These are phyloP conservation scores for Dionaea muscipula DNA, from an alignment of 179 eudicot species.

Conservation along the genomic window DNA sequence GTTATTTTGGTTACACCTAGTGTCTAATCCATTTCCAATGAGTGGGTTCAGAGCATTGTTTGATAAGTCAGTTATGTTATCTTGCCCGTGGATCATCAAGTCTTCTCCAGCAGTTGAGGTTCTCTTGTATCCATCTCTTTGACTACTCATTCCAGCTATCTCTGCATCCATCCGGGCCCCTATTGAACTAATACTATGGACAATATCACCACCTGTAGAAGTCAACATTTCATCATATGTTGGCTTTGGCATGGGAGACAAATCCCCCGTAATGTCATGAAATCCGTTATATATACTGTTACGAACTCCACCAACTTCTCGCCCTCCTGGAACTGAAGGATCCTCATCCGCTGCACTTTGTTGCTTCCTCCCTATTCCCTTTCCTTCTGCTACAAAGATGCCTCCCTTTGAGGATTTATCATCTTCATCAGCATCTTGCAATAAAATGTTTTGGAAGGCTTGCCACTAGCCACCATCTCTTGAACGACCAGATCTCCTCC, in stretches of 20 bases:
- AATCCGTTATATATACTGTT: conserved; percentile 19
- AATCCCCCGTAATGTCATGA: conserved; percentile 28
- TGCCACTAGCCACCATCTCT: conserved; percentile 68
- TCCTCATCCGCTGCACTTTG: conserved; percentile 26
- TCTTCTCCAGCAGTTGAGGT: conserved; percentile 28
- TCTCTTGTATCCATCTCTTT: conserved; percentile 29
- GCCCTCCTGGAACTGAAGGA: conserved; percentile 36
- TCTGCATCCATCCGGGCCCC: conserved; percentile 26
- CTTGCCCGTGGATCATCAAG: conserved; percentile 33
- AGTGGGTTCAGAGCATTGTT: conserved; percentile 41
- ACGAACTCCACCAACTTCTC: conserved; percentile 20
- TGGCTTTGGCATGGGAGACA: conserved; percentile 23
- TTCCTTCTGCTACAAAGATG: conserved; percentile 56
- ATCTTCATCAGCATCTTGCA: conserved; percentile 54
- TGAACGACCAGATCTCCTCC: conserved; percentile 22
- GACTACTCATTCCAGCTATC: conserved; percentile 35
- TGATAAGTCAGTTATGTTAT: conserved; percentile 22
- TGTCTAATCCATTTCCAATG: conserved; percentile 29
- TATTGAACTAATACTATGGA: conserved; percentile 7
- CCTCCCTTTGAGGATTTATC: conserved; percentile 26
- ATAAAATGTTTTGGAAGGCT: conserved; percentile 73
- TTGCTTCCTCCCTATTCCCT: conserved; percentile 31
- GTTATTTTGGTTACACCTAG: conserved; percentile 19
- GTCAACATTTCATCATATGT: conserved; percentile 32
- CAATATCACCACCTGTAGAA: conserved; percentile 21